Conservation (phyloP, 2,329 filamentous ascomycete species). For the Camptophora hylomeconis region DNA sequence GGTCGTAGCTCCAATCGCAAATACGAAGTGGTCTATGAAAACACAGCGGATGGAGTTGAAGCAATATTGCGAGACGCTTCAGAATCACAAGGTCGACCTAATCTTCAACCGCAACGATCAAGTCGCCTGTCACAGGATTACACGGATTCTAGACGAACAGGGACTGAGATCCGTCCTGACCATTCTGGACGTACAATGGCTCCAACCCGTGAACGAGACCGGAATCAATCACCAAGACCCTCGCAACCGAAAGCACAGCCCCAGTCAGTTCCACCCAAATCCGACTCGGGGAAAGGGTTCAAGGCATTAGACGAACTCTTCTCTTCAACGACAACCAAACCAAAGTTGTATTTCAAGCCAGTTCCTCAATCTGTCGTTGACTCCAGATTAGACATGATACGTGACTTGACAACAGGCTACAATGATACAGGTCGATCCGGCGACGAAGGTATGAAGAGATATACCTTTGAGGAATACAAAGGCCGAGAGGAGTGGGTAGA, state of each 20-base stretch:
- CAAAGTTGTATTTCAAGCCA: conserved; percentile 52
- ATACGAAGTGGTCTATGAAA: conserved; percentile 64
- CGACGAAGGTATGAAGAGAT: conserved; percentile 50
- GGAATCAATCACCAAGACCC: conserved; percentile 4
- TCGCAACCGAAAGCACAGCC: conserved; percentile 1
- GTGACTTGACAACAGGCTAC: conserved; percentile 27
- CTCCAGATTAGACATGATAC: conserved; percentile 49
- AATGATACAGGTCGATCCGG: conserved; percentile 21
- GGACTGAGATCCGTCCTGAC: conserved; percentile 9
- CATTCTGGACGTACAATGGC: conserved; percentile 7
- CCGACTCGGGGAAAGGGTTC: conserved; percentile 28
- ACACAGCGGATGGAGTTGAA: conserved; percentile 42
- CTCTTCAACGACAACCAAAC: conserved; percentile 46
- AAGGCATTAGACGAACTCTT: conserved; percentile 49
- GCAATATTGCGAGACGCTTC: conserved; percentile 43
- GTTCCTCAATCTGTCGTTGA: conserved; percentile 52
- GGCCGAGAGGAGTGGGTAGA: conserved; percentile 49
- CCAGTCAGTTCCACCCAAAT: conserved; percentile 2
- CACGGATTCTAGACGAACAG: background rate
- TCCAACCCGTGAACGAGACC: background rate
- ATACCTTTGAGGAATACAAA: conserved; percentile 53
- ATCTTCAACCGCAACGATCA: conserved; percentile 1
- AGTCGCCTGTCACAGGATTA: conserved; percentile 4
- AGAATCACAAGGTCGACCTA: conserved; percentile 2
- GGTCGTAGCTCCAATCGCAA: conserved; percentile 31